Evolutionary conservation across 2,329 filamentous ascomycete species (phyloP).

Genomic region (Coleophoma eucalyptorum): DNA sequence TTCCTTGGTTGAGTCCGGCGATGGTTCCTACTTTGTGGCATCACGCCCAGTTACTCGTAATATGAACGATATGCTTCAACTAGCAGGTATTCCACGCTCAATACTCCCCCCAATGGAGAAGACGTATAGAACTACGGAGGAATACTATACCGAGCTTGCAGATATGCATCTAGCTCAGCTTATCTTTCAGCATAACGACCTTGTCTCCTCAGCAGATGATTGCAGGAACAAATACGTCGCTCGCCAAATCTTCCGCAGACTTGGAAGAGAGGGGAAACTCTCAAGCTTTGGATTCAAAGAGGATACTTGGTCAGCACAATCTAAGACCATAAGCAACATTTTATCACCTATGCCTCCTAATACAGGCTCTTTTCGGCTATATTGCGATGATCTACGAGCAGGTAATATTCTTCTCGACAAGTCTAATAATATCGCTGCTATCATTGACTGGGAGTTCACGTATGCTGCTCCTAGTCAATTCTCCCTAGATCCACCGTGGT

Average conservation of each 20-base stretch:
- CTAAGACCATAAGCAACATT: slow-evolving; percentile 1
- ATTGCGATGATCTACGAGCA: slow-evolving; percentile 28
- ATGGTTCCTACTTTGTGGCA: slow-evolving; percentile 1
- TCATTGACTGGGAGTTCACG: slow-evolving; percentile 37
- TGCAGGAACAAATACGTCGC: slow-evolving; percentile 36
- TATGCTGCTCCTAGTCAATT: slow-evolving; percentile 30
- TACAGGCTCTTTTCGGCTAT: slow-evolving; percentile 21
- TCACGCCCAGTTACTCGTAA: slow-evolving; percentile 4
- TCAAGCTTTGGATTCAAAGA: slow-evolving; percentile 5
- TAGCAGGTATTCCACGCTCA: slow-evolving; percentile 2
- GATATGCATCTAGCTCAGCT: slow-evolving; percentile 5
- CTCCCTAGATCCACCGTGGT: slow-evolving; percentile 30
- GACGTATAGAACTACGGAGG: slow-evolving; percentile 1
- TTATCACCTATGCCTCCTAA: slow-evolving; percentile 11
- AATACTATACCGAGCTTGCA: slow-evolving; percentile 7
- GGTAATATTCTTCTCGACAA: slow-evolving; percentile 28
- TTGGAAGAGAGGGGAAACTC: slow-evolving; percentile 17
- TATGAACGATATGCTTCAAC: slow-evolving; percentile 8
- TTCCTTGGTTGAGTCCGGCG: slow-evolving; percentile 3
- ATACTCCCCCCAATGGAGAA: slow-evolving; percentile 1
- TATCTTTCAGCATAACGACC: slow-evolving; percentile 36
- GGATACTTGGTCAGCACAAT: slow-evolving; percentile 24
- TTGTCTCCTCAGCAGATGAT: slow-evolving; percentile 31
- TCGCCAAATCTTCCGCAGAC: slow-evolving; percentile 33
- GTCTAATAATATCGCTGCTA: slow-evolving; percentile 21